Evolutionary conservation across 257 asterid species (phyloP), one percentile per base, ranked within the genome.

Genomic region (Thymus quinquecostatus): DNA sequence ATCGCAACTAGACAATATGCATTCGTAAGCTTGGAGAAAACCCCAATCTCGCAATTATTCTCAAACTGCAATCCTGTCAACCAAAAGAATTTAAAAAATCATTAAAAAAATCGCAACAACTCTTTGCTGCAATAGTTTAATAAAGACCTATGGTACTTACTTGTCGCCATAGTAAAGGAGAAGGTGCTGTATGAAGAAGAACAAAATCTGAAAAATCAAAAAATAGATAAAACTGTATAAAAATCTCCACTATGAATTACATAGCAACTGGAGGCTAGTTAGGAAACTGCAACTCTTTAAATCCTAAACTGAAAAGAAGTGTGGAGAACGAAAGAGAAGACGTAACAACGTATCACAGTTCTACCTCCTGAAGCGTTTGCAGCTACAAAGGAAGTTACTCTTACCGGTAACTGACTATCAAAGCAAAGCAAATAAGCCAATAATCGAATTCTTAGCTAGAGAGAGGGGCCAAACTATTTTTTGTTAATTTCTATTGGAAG

Each of bases 1-100:
- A 85, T 91, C 1, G 96, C 97, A 34, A 93, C 97, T 80, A 93
- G 83, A 73, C 98, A 93, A 72, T 91, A 93, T 2, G 97, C 98
- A 83, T 91, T 93, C 53, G 98, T 93, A 61, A 93, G 88, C 91
- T 93, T 93, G 6, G 98, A 84, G 41, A 91, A 93, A 27, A 93
- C 98, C 62, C 98, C 98, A 84, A 93, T 63, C 60, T 93, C 98
- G 56, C 95, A 75, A 27, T 88, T 87, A 77, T 93, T 93, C 86
- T 93, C 97, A 65, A 85, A 93, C 68, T 87, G 98, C 81, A 93
- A 80, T 78, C 98, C 98, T 93, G 79, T 30, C 27, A 34, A 36
- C 28, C 63, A 44, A 21, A 21, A 21, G 21, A 21, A 21, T 21
- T 21, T 0, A 21, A 21, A 21, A 21, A 21, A 21, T 21, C 21